Percentiles rank a stretch among this genome's conserved stretches.
Evolutionary conservation across 2,329 filamentous ascomycete genomes (phyloP).

Genomic region (Trichoderma endophyticum): DNA sequence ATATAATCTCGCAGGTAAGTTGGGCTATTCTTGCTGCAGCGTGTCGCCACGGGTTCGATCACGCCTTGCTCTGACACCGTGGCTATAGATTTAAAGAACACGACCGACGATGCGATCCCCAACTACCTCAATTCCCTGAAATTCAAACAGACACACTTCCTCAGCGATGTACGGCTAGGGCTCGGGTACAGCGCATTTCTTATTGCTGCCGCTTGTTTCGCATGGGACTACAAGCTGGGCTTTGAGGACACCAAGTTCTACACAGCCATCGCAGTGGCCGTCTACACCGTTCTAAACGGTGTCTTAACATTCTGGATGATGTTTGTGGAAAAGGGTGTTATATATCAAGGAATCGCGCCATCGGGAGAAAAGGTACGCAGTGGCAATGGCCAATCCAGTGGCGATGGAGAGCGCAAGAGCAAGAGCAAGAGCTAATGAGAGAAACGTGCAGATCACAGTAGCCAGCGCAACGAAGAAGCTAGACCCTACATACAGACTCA

Average conservation of each 20-base stretch:
- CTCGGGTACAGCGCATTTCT: conserved; percentile 80
- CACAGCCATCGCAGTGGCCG: conserved; percentile 72
- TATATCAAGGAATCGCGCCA: conserved; percentile 71
- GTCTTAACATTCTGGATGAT: conserved; percentile 81
- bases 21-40: background rate
- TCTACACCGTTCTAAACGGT: conserved; percentile 77
- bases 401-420: background rate
- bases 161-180: conserved; percentile 76
- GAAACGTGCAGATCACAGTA: conserved; percentile 61
- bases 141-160: conserved; percentile 77
- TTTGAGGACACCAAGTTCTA: conserved; percentile 83
- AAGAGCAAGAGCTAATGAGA: conserved; percentile 20
- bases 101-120: conserved; percentile 88
- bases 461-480: conserved; percentile 73
- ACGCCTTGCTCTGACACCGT: conserved; percentile 4
- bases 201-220: conserved; percentile 80
- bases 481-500: conserved; percentile 75
- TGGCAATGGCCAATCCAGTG: background rate
- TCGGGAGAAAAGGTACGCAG: conserved; percentile 61
- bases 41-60: background rate
- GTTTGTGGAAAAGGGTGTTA: conserved; percentile 73
- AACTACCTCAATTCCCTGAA: conserved; percentile 88
- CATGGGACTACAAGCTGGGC: conserved; percentile 85
- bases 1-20: conserved; percentile 62
- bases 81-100: conserved; percentile 84